phyloP scores from a whole-genome alignment of 257 asterid genomes.

The Solanum etuberosum region DNA sequence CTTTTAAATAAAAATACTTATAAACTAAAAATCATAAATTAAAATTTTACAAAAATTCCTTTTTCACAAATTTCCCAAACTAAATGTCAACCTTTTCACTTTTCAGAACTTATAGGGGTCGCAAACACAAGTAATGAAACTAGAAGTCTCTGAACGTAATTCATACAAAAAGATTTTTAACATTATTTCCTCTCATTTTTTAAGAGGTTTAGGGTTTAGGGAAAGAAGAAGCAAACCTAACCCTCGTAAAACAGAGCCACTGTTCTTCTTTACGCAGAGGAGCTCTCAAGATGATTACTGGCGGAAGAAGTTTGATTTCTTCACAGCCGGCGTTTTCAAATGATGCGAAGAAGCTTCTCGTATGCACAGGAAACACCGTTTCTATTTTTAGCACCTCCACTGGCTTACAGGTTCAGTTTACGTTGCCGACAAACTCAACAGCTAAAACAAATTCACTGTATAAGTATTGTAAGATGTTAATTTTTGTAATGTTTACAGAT shows the following conservation, averaged over 20 bases:
- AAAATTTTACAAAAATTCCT: neutral
- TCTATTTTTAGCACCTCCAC: conserved; percentile 91
- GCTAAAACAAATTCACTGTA: neutral
- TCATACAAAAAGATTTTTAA: neutral
- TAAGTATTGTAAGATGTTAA: neutral
- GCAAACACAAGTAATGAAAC: neutral
- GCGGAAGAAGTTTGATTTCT: conserved; percentile 71
- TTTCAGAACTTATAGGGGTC: neutral
- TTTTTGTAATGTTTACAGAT: conserved; percentile 25
- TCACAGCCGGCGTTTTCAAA: conserved; percentile 91
- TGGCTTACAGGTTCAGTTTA: conserved; percentile 50
- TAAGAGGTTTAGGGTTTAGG: neutral
- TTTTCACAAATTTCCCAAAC: neutral
- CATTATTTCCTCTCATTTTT: neutral
- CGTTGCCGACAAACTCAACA: neutral
- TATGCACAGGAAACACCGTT: conserved; percentile 79
- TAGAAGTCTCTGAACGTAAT: neutral
- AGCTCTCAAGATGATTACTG: conserved; percentile 34
- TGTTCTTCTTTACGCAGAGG: neutral
- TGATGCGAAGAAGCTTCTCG: conserved; percentile 63
- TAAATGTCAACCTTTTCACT: neutral
- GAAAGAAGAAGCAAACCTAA: neutral
- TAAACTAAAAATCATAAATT: neutral
- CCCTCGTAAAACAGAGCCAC: neutral
- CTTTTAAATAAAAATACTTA: neutral